Conservation (phyloP, 1,284 basidiomycete genomes). For the Malassezia restricta region DNA sequence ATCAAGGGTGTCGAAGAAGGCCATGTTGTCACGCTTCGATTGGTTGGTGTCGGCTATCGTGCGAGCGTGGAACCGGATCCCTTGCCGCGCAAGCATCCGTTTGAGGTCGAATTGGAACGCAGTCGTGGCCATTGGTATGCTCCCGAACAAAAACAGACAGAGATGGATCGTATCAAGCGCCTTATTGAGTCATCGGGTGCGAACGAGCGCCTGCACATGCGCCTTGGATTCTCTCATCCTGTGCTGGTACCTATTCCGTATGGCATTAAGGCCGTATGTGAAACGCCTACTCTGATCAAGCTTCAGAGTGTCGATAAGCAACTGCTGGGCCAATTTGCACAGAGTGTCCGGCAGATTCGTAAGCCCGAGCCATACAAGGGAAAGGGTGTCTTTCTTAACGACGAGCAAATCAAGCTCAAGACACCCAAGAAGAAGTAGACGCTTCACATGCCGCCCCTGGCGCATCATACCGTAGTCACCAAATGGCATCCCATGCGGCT, state of each 20-base stretch:
- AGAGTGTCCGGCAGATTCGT: conserved; percentile 67
- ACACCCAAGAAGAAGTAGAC: conserved; percentile 85
- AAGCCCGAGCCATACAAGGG: conserved; percentile 89
- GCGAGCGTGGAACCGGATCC: conserved; percentile 76
- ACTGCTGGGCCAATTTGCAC: conserved; percentile 71
- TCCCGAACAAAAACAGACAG: conserved; percentile 20
- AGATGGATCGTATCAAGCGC: conserved; percentile 21
- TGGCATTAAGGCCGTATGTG: conserved; percentile 40
- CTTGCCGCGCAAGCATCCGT: conserved; percentile 18
- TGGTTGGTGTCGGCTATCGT: conserved; percentile 92
- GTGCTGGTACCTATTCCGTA: conserved; percentile 65
- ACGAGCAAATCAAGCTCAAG: conserved; percentile 77
- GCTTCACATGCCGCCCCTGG: neutral
- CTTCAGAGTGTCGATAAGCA: conserved; percentile 53
- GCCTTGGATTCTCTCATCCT: conserved; percentile 74
- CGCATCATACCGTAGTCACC: neutral
- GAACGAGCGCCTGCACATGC: conserved; percentile 25
- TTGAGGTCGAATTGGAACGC: conserved; percentile 22
- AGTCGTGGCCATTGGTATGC: conserved; percentile 23
- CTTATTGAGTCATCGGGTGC: conserved; percentile 14
- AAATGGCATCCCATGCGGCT: neutral
- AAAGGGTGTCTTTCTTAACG: conserved; percentile 76
- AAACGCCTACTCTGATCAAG: conserved; percentile 50
- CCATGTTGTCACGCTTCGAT: conserved; percentile 65
- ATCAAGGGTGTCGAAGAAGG: conserved; percentile 78